Conservation (phyloP, 73 alveolate genomes). For the Symbiodinium pilosum region DNA sequence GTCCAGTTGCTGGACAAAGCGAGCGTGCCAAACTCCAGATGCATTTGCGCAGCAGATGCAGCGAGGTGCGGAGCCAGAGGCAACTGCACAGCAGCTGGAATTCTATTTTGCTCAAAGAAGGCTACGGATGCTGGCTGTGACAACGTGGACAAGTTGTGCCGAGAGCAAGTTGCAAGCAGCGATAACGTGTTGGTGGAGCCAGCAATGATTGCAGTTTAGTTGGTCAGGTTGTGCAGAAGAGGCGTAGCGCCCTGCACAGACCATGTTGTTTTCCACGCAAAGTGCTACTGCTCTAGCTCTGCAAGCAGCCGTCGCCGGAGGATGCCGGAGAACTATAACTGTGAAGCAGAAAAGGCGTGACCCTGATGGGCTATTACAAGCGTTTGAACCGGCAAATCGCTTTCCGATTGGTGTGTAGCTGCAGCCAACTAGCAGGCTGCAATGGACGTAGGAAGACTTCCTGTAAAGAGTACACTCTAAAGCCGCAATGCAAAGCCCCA, state of each 20-base stretch:
- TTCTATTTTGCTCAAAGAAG: background rate
- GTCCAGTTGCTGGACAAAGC: background rate
- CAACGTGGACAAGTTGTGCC: background rate
- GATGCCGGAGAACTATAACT: too few species aligned
- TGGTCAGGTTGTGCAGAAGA: too few species aligned
- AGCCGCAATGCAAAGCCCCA: background rate
- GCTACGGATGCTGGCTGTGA: conserved; percentile 16
- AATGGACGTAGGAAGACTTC: too few species aligned
- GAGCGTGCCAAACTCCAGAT: conserved; percentile 14
- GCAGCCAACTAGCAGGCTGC: too few species aligned
- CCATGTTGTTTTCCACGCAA: too few species aligned
- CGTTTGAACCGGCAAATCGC: too few species aligned
- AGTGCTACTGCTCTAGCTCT: too few species aligned
- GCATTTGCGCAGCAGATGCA: conserved; percentile 9
- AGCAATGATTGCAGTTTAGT: background rate
- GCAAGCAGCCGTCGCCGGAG: too few species aligned
- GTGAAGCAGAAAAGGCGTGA: too few species aligned
- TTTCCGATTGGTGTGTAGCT: too few species aligned
- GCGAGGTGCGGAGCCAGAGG: conserved; percentile 21
- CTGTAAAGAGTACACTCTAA: background rate
- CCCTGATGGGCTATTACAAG: too few species aligned
- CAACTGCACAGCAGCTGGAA: conserved; percentile 4
- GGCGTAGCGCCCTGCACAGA: too few species aligned
- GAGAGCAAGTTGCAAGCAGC: background rate
- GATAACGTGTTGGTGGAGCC: background rate